Percentiles rank a stretch among this genome's conserved stretches.
Evolutionary conservation across 2,329 filamentous ascomycete species (phyloP).

Genomic region (Cordyceps fumosorosea): DNA sequence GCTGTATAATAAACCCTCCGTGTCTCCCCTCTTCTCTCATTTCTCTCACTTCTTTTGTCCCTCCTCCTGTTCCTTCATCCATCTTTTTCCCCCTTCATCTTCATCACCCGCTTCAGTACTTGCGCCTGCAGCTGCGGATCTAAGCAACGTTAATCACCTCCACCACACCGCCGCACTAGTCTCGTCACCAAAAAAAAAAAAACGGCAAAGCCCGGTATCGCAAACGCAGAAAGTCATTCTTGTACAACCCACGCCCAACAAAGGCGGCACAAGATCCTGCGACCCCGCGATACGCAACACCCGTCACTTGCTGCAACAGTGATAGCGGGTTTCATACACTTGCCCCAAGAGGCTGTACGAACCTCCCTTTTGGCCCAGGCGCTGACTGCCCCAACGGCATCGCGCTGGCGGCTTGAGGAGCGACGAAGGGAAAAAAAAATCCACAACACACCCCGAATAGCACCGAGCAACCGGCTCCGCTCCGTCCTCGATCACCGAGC

Average conservation of each 20-base stretch:
- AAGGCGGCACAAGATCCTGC: background rate
- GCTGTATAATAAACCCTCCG: slow-evolving; percentile 5
- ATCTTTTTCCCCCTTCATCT: background rate
- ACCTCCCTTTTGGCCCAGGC: slow-evolving; percentile 9
- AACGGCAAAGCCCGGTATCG: background rate
- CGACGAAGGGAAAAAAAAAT: background rate
- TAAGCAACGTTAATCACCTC: background rate
- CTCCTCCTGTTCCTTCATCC: background rate
- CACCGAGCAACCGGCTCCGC: slow-evolving; percentile 1
- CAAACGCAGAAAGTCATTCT: background rate
- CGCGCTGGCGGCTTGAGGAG: slow-evolving; percentile 8
- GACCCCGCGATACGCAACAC: background rate
- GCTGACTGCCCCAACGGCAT: slow-evolving; percentile 11
- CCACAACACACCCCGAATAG: background rate
- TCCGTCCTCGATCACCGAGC: slow-evolving; percentile 14
- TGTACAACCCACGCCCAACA: background rate
- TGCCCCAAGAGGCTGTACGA: background rate
- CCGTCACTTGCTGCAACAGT: background rate
- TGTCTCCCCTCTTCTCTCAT: background rate
- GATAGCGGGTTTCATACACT: background rate
- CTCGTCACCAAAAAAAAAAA: background rate
- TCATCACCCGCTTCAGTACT: background rate
- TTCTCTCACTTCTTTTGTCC: background rate
- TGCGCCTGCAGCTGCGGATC: background rate
- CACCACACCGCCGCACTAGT: slow-evolving; percentile 1